Evolutionary conservation across 2,329 filamentous ascomycete genomes (phyloP), one percentile per base, ranked within the genome.

Genomic region (Fusarium torulosum): DNA sequence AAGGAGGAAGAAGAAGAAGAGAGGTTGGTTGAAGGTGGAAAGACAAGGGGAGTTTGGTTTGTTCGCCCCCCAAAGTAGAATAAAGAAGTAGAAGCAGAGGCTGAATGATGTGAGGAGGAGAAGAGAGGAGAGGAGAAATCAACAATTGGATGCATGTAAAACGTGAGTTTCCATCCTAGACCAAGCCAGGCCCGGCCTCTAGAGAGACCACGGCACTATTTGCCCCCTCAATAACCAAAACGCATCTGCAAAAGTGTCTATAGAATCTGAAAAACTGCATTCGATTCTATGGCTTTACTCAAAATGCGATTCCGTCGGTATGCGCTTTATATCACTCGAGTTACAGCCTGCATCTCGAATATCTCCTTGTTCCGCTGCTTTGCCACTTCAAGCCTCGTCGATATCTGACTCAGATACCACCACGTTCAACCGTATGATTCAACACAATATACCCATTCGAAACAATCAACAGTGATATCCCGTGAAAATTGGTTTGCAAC

Each of bases 401-500:
- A 65, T 51, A 66, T 68, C 66, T 69, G 66, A 68, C 51, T 68
- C 65, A 69, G 65, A 68, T 66, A 57, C 13, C 52, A 58, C 44
- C 45, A 19, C 29, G 47, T 54, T 29, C 35, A 15, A 43, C 33
- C 43, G 19, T 15, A 14, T 23, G 19, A 40, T 49, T 13, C 15
- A 63, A 37, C 38, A 20, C 27, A 17, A 29, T 49, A 19, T 25
- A n/a, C 21, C 37, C 11, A n/a, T 11, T 56, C 14, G 23, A 62
- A 35, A 10, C 10, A 8, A 29, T 7, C 7, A 29, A 11, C 20
- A 41, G 23, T 11, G 11, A 6, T 7, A 27, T 10, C 2, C n/a
- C 8, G 17, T 9, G 17, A 10, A 17, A 37, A 10, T 10, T 37
- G 35, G 15, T 9, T 29, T 33, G 21, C 15, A 50, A 29, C 21